Evolutionary conservation across 2,329 filamentous ascomycete genomes (phyloP).

Genomic region (Fusarium buharicum): DNA sequence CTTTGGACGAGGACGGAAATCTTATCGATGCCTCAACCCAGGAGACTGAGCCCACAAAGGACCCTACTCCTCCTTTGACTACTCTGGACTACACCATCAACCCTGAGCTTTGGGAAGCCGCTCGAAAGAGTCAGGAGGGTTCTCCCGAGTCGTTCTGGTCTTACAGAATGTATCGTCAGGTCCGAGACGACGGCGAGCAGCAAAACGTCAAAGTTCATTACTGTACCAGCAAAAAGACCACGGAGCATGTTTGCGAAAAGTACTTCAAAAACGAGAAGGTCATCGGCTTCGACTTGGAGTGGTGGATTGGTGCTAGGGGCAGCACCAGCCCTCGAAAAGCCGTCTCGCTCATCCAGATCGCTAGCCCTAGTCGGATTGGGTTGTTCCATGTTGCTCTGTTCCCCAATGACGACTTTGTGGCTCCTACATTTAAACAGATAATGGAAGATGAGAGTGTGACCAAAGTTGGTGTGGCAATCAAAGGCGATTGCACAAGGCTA

Average conservation of each 20-base stretch:
- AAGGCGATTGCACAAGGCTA: slow-evolving; percentile 75
- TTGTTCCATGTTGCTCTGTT: slow-evolving; percentile 84
- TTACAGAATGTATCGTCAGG: slow-evolving; percentile 72
- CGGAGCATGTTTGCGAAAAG: slow-evolving; percentile 71
- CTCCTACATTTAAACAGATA: slow-evolving; percentile 75
- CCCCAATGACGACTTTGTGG: slow-evolving; percentile 67
- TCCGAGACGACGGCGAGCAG: slow-evolving; percentile 53
- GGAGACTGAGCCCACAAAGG: neutral
- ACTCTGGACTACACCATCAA: slow-evolving; percentile 48
- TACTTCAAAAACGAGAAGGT: slow-evolving; percentile 76
- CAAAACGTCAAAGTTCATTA: slow-evolving; percentile 78
- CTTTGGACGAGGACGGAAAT: slow-evolving; percentile 7
- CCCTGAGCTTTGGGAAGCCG: slow-evolving; percentile 51
- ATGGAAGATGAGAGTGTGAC: slow-evolving; percentile 75
- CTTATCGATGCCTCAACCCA: slow-evolving; percentile 9
- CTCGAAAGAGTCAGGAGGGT: slow-evolving; percentile 58
- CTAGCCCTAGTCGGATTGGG: slow-evolving; percentile 78
- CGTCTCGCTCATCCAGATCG: slow-evolving; percentile 84
- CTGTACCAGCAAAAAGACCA: slow-evolving; percentile 73
- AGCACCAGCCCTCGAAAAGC: slow-evolving; percentile 69
- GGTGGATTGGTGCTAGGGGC: slow-evolving; percentile 67
- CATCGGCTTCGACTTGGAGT: slow-evolving; percentile 92
- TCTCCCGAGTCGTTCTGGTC: slow-evolving; percentile 71
- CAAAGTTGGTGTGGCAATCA: slow-evolving; percentile 82
- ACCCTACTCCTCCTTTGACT: slow-evolving; percentile 42